A percentile compares a stretch with the other conserved stretches of the same genome.
phyloP scores from a whole-genome alignment of 2,329 filamentous ascomycete genomes.

The Clathrospora elynae region DNA sequence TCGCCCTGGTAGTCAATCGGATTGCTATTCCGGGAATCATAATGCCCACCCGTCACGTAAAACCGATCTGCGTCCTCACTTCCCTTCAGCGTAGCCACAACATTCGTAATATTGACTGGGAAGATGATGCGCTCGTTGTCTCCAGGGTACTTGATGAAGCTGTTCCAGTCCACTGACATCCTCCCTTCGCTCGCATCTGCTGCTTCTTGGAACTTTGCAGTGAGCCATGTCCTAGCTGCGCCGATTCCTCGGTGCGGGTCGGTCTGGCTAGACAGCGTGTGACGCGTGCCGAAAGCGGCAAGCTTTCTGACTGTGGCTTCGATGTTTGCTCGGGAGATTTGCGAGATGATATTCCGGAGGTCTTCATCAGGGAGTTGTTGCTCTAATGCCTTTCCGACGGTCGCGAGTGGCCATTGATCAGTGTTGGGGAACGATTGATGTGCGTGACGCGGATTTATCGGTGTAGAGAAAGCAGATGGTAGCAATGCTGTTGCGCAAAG shows the following conservation, averaged over 20 bases:
- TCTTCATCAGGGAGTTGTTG: conserved; percentile 49
- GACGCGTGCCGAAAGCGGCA: conserved; percentile 59
- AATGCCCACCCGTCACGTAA: conserved; percentile 61
- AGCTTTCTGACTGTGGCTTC: conserved; percentile 57
- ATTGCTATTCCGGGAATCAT: conserved; percentile 58
- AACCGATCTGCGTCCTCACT: conserved; percentile 53
- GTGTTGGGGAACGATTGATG: conserved; percentile 19
- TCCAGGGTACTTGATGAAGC: conserved; percentile 52
- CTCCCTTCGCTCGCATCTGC: conserved; percentile 54
- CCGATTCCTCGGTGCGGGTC: conserved; percentile 58
- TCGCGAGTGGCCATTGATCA: conserved; percentile 45
- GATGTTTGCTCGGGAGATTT: conserved; percentile 51
- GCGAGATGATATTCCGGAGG: conserved; percentile 43
- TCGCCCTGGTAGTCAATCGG: conserved; percentile 56
- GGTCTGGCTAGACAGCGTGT: conserved; percentile 59
- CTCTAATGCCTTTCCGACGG: conserved; percentile 35
- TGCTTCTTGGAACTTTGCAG: conserved; percentile 52
- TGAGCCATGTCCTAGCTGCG: conserved; percentile 61
- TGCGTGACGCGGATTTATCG: conserved; percentile 18
- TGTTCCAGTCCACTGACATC: conserved; percentile 58
- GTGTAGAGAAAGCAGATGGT: conserved; percentile 13
- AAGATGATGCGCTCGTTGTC: conserved; percentile 51
- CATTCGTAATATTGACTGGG: conserved; percentile 57
- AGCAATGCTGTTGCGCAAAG: conserved; percentile 14
- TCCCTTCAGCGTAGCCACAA: conserved; percentile 54